A percentile compares a stretch with the other conserved stretches of the same genome.
These are phyloP conservation scores for Jacaranda mimosifolia DNA, from an alignment of 257 asterid species.

Conservation along the genomic window DNA sequence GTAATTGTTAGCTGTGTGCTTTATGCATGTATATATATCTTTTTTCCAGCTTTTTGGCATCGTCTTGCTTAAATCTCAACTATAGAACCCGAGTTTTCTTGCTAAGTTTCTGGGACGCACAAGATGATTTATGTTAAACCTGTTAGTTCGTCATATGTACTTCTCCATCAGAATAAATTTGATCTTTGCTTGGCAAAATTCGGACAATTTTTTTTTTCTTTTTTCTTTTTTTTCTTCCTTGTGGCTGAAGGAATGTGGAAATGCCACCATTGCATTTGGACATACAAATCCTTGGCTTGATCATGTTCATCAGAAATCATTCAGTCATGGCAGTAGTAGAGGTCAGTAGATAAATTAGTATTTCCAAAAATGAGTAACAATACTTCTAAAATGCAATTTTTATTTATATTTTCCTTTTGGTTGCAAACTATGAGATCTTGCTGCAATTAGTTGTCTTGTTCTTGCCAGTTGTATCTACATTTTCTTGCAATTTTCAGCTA, in stretches of 20 bases:
- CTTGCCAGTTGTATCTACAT: neutral
- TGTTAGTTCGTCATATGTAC: too few relatives aligned
- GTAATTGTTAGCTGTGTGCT: slow-evolving; percentile 32
- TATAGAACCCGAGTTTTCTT: too few relatives aligned
- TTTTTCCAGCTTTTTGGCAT: too few relatives aligned
- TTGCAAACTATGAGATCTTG: neutral
- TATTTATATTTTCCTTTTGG: neutral
- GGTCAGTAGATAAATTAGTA: slow-evolving; percentile 44
- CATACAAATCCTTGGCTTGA: slow-evolving; percentile 43
- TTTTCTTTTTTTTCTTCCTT: neutral
- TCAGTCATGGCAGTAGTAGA: slow-evolving; percentile 42
- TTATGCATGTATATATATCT: too few relatives aligned
- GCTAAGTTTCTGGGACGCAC: too few relatives aligned
- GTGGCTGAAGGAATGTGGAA: slow-evolving; percentile 57
- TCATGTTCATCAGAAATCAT: slow-evolving; percentile 45
- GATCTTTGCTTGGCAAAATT: too few relatives aligned
- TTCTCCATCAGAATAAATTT: too few relatives aligned
- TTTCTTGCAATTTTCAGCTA: neutral
- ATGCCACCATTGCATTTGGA: slow-evolving; percentile 66
- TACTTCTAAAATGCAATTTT: neutral
- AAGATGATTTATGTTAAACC: too few relatives aligned
- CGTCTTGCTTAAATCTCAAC: too few relatives aligned
- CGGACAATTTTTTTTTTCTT: too few relatives aligned
- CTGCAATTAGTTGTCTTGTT: neutral
- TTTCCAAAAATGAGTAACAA: neutral